Evolutionary conservation across 176 grass and related monocot species (phyloP), one percentile per base, ranked within the genome.

Genomic region (Chloris gayana): DNA sequence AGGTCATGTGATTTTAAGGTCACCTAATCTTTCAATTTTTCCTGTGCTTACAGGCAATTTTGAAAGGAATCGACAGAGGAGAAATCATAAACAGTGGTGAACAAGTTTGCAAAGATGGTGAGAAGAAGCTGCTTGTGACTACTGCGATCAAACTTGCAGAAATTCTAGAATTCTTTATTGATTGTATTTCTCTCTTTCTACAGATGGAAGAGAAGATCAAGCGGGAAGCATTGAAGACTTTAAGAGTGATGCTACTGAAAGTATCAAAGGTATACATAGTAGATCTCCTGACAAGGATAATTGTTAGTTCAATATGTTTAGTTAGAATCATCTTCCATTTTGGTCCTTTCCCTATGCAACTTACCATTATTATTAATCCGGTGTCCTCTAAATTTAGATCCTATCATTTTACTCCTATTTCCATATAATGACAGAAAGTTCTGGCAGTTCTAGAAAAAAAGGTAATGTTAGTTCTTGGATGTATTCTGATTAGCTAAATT

Each of bases 31-130:
- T 25, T 85, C 56, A 59, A 25, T 84, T 82, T 50, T 65, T 12
- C 41, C 49, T 67, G 31, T 79, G 44, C 35, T 54, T 12, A 38
- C 82, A 99, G 96, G 87, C 80, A 34, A 78, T 91, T 80, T 73
- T 99, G 74, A 99, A 99, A 87, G 96, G 88, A 79, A 99, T 99
- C 79, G 90, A 99, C 61, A 99, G 86, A 84, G 96, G 92, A 19
- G 96, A 95, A 53, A 80, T 95, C 64, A 86, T 86, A 66, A 85
- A 78, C 69, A 91, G 88, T 82, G 87, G 80, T 6, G 71, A 61
- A 86, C 88, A 93, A 66, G 81, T 69, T 82, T 76, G 81, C 25
- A 95, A 95, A 86, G 96, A 99, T 72, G 74, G 80, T 32, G 83
- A 91, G 88, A 15, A 50, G 53, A 70, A 78, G 72, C 45, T 72